phyloP scores from a whole-genome alignment of 306 rosid genomes.

The Cucurbita moschata region DNA sequence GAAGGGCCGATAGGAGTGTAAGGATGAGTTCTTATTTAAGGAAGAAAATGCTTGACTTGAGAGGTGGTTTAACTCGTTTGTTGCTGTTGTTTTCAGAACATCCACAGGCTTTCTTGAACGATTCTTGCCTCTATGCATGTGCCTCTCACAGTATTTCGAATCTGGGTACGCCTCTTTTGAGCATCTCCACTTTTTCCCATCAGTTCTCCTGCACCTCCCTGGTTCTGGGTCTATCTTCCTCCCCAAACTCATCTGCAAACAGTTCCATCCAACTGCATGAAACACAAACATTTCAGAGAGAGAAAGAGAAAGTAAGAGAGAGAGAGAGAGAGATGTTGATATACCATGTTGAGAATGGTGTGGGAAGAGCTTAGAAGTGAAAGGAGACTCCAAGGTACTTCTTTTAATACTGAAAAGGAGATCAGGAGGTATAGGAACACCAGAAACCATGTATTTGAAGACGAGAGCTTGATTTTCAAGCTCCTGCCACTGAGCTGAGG shows the following conservation, averaged over 20 bases:
- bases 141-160: slow-evolving; percentile 95
- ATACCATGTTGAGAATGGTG: slow-evolving; percentile 61
- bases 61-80: slow-evolving; percentile 16
- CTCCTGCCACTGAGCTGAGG: slow-evolving; percentile 94
- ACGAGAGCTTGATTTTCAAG: slow-evolving; percentile 96
- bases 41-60: slow-evolving; percentile 25
- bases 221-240: slow-evolving; percentile 97
- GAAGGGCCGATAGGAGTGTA: slow-evolving; percentile 21
- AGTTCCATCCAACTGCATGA: slow-evolving; percentile 88
- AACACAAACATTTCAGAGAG: not conserved
- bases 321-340: not conserved
- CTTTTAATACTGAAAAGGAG: slow-evolving; percentile 65
- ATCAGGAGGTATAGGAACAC: slow-evolving; percentile 80
- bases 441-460: slow-evolving; percentile 92
- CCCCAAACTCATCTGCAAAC: slow-evolving; percentile 76
- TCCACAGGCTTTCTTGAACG: slow-evolving; percentile 99
- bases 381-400: slow-evolving; percentile 40
- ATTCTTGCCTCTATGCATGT: slow-evolving; percentile 99
- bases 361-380: slow-evolving; percentile 44
- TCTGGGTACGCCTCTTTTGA: slow-evolving; percentile 89
- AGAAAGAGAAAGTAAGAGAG: not conserved
- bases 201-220: slow-evolving; percentile 96
- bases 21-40: slow-evolving; percentile 28
- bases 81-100: slow-evolving; percentile 44
- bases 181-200: slow-evolving; percentile 97